Base-by-base conservation (phyloP, 2,329 filamentous ascomycete genomes). In the Penicillium concentricum region DNA sequence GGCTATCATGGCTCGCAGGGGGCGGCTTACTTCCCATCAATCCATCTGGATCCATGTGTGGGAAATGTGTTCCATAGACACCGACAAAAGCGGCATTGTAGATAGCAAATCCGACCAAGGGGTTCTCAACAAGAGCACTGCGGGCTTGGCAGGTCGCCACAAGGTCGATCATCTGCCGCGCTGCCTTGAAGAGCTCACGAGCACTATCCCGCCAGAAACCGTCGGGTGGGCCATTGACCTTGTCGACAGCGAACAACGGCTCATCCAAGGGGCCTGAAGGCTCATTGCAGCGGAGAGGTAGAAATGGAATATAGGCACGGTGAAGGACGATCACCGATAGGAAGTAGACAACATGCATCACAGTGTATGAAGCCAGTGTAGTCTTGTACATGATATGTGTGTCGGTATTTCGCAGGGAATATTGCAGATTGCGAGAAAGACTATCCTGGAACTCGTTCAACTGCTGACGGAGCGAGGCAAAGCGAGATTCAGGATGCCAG, bases 311-410 rank as follows among this genome's bases (percentile, higher is more conserved):
- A 59, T 83, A 84, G 53, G 83, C 78, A 53, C 83, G 77, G 60
- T 84, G 81, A 5, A 85, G 75, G 50, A 82, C 77, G 46, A 84
- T 81, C 35, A 80, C 78, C 38, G 80, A 84, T 8, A 84, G 73
- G 35, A 81, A 78, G 58, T 81, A 80, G 10, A 83, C 74, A 10
- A 79, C 76, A 61, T 85, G 83, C 69, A 85, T 79, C 28, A 84
- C 73, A 3, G 79, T 79, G 61, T 84, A 85, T 2, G 81, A 76
- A 10, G 81, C 78, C 18, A 81, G 76, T 0, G 76, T 80, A 56
- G 78, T 77, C 56, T 79, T 76, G 60, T 76, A 76, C 68, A 77
- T 79, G 64, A 83, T 81, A 60, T 84, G 82, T 1, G 80, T 81
- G 50, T 81, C 78, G 1, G 79, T 83, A 61, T 84, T 84, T 44